Base-by-base conservation (phyloP, 345 rosid species). In the Brassica nigra region DNA sequence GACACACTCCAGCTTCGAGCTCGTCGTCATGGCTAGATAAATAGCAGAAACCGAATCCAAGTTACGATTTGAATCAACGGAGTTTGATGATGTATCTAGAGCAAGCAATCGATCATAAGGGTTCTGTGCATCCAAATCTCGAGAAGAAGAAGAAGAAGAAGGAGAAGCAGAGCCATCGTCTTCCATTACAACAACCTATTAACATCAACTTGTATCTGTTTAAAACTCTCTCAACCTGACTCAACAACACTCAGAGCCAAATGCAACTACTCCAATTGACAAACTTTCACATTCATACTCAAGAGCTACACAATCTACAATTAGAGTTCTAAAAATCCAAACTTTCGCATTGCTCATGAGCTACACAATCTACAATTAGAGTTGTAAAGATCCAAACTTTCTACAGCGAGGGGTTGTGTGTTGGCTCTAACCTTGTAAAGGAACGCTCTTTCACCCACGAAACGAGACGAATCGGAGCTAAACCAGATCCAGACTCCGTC, bases 21-120 rank as follows among this genome's bases (percentile, higher is more conserved):
- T 93, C 82, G 90, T 95, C 82, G 90, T 95, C 98, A 95, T 91
- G 29, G 99, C 97, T 81, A 90, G 88, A 85, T 93, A 93, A 84
- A 95, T 93, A 29, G 99, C 92, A 62, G 99, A 93, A 74, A 90
- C 97, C 44, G 87, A 70, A 84, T 87, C 97, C 84, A 78, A 83
- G 83, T 80, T 82, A 80, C 70, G 33, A 52, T 78, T 72, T 80
- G 87, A 76, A 54, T 15, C 59, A 5, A 54, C 59, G 59, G 59
- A 12, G 42, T 76, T 71, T 79, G 87, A 49, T 14, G 9, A 18
- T n/a, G 59, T 15, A 54, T 54, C 4, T 54, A 54, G 59, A 54
- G 59, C 59, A 54, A 54, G 59, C 59, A 54, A 54, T 54, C 59
- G 59, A 54, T 54, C 59, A 54, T 54, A 54, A 54, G 27, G 59